phyloP scores from a whole-genome alignment of 208 protist species.

The Trypanosoma caninum region DNA sequence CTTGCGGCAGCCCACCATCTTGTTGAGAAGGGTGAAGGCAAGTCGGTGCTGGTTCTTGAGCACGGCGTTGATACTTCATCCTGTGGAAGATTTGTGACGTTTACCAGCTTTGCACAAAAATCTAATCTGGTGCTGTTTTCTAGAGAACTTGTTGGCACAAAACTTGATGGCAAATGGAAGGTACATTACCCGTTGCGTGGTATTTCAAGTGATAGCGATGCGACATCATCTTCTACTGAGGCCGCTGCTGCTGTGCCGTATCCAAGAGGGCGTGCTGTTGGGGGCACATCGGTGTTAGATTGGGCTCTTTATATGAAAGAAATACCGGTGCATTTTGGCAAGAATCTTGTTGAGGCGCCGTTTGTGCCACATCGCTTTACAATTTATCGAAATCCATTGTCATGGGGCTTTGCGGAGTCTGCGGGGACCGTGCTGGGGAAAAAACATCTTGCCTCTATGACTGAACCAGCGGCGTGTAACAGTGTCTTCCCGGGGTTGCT shows the following conservation, averaged over 20 bases:
- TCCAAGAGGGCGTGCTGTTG: conserved; percentile 30
- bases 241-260: conserved; percentile 2
- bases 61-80: conserved; percentile 23
- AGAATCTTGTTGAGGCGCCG: neutral
- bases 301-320: conserved; percentile 48
- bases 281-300: conserved; percentile 53
- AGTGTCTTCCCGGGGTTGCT: conserved; percentile 37
- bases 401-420: conserved; percentile 67
- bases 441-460: conserved; percentile 17
- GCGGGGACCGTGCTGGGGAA: conserved; percentile 8
- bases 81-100: neutral
- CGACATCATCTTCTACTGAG: neutral
- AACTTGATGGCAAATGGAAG: neutral
- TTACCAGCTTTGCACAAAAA: neutral
- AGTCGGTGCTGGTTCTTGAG: conserved; percentile 56
- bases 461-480: conserved; percentile 17
- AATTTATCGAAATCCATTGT: conserved; percentile 41
- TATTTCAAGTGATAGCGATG: neutral
- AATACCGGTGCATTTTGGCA: neutral
- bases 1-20: conserved; percentile 48
- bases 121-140: conserved; percentile 17
- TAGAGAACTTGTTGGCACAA: conserved; percentile 12
- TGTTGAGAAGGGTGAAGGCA: conserved; percentile 14
- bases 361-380: conserved; percentile 31
- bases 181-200: conserved; percentile 6